Evolutionary conservation across 768 basidiomycete genomes (phyloP).

Genomic region (Cystobasidium onofrii): DNA sequence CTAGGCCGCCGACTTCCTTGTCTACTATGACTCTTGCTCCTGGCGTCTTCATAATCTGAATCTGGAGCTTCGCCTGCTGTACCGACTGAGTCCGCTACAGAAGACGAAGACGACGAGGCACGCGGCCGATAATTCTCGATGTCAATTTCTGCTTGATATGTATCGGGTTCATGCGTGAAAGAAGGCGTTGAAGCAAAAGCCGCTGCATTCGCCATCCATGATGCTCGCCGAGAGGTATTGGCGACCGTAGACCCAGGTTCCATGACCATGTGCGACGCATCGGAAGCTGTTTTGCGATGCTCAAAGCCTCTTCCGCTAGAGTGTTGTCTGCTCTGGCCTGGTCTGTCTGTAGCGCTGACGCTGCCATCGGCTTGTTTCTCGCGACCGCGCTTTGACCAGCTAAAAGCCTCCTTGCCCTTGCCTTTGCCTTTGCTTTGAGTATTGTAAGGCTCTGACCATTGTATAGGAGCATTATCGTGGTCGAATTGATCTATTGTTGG

Average conservation of each 20-base stretch:
- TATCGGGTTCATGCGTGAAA: background rate
- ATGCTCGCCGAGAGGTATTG: background rate
- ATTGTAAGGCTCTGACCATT: background rate
- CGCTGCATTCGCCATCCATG: background rate
- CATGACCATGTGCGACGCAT: conserved; percentile 7
- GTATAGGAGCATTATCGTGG: background rate
- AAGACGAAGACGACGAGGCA: conserved; percentile 5
- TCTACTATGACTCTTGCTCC: background rate
- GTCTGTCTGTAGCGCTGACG: background rate
- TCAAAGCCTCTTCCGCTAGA: background rate
- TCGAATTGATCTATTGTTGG: background rate
- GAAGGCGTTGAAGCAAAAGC: conserved; percentile 3
- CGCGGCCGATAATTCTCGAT: background rate
- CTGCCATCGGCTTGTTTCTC: background rate
- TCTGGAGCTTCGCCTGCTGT: conserved; percentile 27
- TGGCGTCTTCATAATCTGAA: conserved; percentile 18
- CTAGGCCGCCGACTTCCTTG: conserved; percentile 7
- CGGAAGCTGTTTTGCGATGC: conserved; percentile 14
- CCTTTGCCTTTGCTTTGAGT: background rate
- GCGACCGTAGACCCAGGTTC: background rate
- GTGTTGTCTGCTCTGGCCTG: background rate
- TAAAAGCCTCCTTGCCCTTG: background rate
- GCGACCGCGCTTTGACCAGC: too few species aligned
- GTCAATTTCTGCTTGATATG: background rate
- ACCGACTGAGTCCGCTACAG: conserved; percentile 12